Evolutionary conservation across 768 basidiomycete species (phyloP), one percentile per base, ranked within the genome.

Genomic region (Lanmaoa rubissima): DNA sequence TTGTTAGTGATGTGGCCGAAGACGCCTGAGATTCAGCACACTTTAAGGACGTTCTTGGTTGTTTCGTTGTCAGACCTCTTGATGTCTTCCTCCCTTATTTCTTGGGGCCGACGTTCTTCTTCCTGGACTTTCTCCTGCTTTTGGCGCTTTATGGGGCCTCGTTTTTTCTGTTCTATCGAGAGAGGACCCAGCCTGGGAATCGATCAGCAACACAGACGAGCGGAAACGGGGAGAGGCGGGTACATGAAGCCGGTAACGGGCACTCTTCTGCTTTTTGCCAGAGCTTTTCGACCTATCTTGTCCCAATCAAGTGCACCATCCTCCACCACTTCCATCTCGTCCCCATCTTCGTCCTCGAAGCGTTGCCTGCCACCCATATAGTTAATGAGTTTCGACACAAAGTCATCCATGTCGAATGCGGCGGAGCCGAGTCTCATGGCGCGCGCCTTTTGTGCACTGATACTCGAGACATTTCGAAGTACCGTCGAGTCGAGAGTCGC

Each of bases 351-450:
- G 54, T 65, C 67, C 16, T 69, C 74, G 49, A 83, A 78, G 36
- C 79, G 76, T 35, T 79, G 78, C 34, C 79, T 76, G 6, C 90
- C 89, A 17, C 90, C 89, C 88, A 94, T 88, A 65, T 84, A 90
- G 14, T 75, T 79, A 46, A 88, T 75, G 36, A 94, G 76, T 64
- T 87, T 87, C 7, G 83, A 73, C 52, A 99, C 77, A 63, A 95
- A 98, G 53, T 98, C 94, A 61, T 96, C 93, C 40, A 90, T 76
- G 66, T 99, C 96, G 66, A 98, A 99, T 14, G 88, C 85, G 53
- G 91, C 90, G 0, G 84, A 83, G 51, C 91, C 92, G 0, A 92
- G 84, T 70, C 92, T 94, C 84, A 96, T 87, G 32, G 86, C 86
- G 32, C 92, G 89, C n/a, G 94, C 94, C 68, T 95, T 88, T 62